Conservation (phyloP, 352 stramenopile genomes). For the Plasmopara halstedii region DNA sequence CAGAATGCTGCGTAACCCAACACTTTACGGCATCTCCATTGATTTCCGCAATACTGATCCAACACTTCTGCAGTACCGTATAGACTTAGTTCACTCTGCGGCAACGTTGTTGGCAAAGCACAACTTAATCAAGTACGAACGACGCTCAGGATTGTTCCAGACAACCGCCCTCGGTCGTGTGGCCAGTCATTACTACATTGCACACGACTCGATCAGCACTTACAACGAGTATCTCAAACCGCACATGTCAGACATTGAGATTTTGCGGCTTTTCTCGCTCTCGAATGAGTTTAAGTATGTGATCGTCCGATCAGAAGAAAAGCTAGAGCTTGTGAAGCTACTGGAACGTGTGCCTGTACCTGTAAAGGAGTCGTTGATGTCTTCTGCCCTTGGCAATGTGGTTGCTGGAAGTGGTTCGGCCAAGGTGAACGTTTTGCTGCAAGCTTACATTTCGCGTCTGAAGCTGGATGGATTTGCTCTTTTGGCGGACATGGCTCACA, state of each 20-base stretch:
- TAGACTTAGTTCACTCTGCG: conserved; percentile 96
- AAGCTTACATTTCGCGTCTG: conserved; percentile 98
- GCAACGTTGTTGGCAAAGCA: conserved; percentile 94
- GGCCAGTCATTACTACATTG: conserved; percentile 99
- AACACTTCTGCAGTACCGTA: conserved; percentile 90
- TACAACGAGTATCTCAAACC: conserved; percentile 99
- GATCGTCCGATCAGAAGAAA: conserved; percentile 97
- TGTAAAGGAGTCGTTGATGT: conserved; percentile 92
- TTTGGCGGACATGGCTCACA: conserved; percentile 98
- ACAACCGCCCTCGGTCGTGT: conserved; percentile 96
- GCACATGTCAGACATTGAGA: conserved; percentile 99
- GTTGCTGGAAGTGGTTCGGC: conserved; percentile 67
- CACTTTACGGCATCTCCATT: conserved; percentile 92
- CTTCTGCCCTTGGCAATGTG: conserved; percentile 26
- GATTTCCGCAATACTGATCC: conserved; percentile 88
- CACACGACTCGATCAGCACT: conserved; percentile 95
- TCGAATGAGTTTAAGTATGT: conserved; percentile 99
- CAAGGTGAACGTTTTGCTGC: conserved; percentile 99
- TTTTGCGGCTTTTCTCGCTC: conserved; percentile 97
- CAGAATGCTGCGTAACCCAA: conserved; percentile 97
- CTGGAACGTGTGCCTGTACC: conserved; percentile 97
- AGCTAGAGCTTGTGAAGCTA: conserved; percentile 97
- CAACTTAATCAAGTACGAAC: conserved; percentile 98
- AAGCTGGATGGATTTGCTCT: conserved; percentile 98
- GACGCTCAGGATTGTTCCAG: conserved; percentile 92